Percentiles rank a stretch among this genome's conserved stretches.
These are phyloP conservation scores for Melanomma pulvis-pyrius DNA, from an alignment of 495 filamentous ascomycete genomes.

Conservation along the genomic window DNA sequence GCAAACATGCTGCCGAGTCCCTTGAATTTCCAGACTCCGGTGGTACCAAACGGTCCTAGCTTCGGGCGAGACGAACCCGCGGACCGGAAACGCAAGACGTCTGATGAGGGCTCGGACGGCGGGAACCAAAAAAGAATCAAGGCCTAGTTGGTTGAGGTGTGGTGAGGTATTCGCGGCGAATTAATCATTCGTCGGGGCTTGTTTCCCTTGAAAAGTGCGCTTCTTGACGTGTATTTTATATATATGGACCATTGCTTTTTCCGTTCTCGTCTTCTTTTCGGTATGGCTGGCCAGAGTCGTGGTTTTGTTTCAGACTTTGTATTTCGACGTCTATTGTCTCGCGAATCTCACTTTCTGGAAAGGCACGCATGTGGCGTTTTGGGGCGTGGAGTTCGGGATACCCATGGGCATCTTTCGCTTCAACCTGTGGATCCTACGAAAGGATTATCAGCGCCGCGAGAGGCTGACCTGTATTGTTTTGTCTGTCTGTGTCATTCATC, in stretches of 20 bases:
- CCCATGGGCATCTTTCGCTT: constrained; percentile 5
- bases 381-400: constrained; percentile 11
- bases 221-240: background rate
- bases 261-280: background rate
- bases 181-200: background rate
- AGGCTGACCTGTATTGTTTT: background rate
- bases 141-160: constrained; percentile 5
- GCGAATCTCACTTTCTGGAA: background rate
- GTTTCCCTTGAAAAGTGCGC: background rate
- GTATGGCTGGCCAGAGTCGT: background rate
- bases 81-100: constrained; percentile 48
- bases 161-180: background rate
- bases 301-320: background rate
- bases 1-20: constrained; percentile 87
- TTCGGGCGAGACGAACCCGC: constrained; percentile 46
- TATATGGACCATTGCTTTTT: background rate
- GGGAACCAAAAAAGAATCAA: constrained; percentile 33
- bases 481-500: constrained; percentile 5
- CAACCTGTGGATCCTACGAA: constrained; percentile 1
- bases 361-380: background rate
- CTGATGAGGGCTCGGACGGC: constrained; percentile 38
- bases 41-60: constrained; percentile 59
- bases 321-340: background rate
- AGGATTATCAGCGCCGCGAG: background rate
- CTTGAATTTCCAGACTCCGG: constrained; percentile 86